These are phyloP conservation scores for Phytophthora kernoviae DNA, from an alignment of 352 stramenopile species.

Conservation along the genomic window DNA sequence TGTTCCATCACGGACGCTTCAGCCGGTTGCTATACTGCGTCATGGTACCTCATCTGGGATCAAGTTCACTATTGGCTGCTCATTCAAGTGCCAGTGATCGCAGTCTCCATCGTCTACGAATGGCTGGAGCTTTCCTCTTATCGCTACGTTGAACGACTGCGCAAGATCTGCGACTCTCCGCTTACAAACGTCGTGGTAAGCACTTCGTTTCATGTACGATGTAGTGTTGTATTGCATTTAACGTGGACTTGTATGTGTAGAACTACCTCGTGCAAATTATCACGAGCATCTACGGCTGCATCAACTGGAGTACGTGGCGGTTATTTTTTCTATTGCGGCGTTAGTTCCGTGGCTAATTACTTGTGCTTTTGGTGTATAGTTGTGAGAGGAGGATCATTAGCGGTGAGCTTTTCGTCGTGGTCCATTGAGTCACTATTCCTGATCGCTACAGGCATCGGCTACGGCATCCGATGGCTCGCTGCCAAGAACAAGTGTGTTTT, in stretches of 20 bases:
- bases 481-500: conserved; percentile 81
- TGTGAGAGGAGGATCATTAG: conserved; percentile 66
- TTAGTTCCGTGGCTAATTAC: background rate
- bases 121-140: conserved; percentile 79
- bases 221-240: conserved; percentile 3
- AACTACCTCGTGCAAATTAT: conserved; percentile 84
- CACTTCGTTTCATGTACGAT: background rate
- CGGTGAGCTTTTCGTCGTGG: conserved; percentile 81
- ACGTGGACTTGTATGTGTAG: conserved; percentile 30
- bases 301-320: conserved; percentile 77
- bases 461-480: conserved; percentile 75
- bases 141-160: conserved; percentile 68
- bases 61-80: conserved; percentile 83
- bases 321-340: background rate
- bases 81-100: conserved; percentile 71
- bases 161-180: conserved; percentile 69
- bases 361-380: conserved; percentile 41
- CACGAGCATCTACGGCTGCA: conserved; percentile 78
- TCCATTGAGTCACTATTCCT: conserved; percentile 80
- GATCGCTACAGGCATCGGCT: conserved; percentile 73
- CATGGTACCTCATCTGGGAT: conserved; percentile 83
- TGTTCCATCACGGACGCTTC: conserved; percentile 67
- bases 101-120: conserved; percentile 76
- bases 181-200: conserved; percentile 70
- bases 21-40: conserved; percentile 74